Evolutionary conservation across 2,329 filamentous ascomycete genomes (phyloP), one percentile per base, ranked within the genome.

Genomic region (Calonectria naviculata): DNA sequence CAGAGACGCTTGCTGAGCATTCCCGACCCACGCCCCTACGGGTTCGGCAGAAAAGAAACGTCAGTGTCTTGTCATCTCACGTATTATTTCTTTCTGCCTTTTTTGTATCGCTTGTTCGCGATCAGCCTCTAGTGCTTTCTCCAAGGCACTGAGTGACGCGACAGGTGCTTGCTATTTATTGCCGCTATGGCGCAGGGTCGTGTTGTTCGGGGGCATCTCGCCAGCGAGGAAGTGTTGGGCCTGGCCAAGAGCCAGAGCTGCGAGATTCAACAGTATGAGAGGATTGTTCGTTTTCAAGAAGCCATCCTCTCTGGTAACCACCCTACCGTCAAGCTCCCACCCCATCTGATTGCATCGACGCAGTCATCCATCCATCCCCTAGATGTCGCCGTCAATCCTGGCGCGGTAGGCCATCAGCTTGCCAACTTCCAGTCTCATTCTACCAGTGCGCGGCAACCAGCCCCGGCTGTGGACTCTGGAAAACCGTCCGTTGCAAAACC

Each of bases 201-300:
- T 68, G 71, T 66, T 63, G 54, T 71, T 62, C 67, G 67, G 52
- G 71, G 68, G 42, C 62, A 71, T 68, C 49, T 74, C 42, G 60
- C 56, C 71, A 74, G 70, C 42, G 72, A 62, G 56, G 47, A 66
- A 67, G 65, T 66, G 29, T 70, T 78, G 54, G 58, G 60, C 72
- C 81, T 79, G 41, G 81, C 85, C 67, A 81, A 87, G 72, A 86
- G 87, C 71, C 87, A 90, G 75, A 81, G 87, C 70, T 85, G 88
- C 78, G 90, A 93, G 79, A 84, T 93, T 61, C 83, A 87, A 64
- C 91, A 95, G 83, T 97, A 95, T 86, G 90, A 93, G 80, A 94
- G 93, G 84, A 93, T 98, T 79, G 82, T 97, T 80, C 90, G 88
- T 76, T 92, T 98, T 83, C 93, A 92, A 83, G 93, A 98, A 86